These are phyloP conservation scores for Parathielavia hyrcaniae DNA, from an alignment of 495 filamentous ascomycete species.

Conservation along the genomic window DNA sequence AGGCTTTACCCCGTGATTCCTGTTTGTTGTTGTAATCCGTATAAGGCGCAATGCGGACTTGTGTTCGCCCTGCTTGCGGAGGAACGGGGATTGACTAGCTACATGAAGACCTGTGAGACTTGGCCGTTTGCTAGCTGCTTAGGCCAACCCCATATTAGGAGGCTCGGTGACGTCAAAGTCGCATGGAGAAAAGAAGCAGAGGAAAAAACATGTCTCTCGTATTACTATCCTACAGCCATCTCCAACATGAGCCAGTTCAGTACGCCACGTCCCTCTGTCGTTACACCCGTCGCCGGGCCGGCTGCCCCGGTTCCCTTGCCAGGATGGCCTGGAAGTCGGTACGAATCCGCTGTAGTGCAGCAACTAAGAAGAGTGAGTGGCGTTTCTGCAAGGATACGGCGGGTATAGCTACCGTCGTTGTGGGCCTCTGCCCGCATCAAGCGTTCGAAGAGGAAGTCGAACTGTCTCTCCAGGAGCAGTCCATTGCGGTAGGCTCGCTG, in stretches of 20 bases:
- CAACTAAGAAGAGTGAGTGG: constrained; percentile 10
- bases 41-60: too few relatives aligned
- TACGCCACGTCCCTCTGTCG: background rate
- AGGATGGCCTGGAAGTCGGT: constrained; percentile 17
- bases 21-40: constrained; percentile 5
- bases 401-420: constrained; percentile 11
- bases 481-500: constrained; percentile 16
- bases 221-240: constrained; percentile 17
- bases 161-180: too few relatives aligned
- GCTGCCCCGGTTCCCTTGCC: constrained; percentile 6
- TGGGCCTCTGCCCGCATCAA: constrained; percentile 11
- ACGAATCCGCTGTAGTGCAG: constrained; percentile 9
- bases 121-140: too few relatives aligned
- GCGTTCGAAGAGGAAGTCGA: constrained; percentile 14
- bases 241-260: constrained; percentile 5
- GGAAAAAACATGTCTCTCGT: constrained; percentile 9
- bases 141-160: too few relatives aligned
- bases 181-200: too few relatives aligned
- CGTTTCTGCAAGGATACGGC: constrained; percentile 1
- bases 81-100: too few relatives aligned
- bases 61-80: too few relatives aligned
- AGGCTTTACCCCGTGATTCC: background rate
- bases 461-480: constrained; percentile 19
- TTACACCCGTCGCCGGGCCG: constrained; percentile 4
- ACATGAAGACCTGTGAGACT: too few relatives aligned